These are phyloP conservation scores for Aspergillus sp. DNA, from an alignment of 2,329 filamentous ascomycete species.

Conservation along the genomic window DNA sequence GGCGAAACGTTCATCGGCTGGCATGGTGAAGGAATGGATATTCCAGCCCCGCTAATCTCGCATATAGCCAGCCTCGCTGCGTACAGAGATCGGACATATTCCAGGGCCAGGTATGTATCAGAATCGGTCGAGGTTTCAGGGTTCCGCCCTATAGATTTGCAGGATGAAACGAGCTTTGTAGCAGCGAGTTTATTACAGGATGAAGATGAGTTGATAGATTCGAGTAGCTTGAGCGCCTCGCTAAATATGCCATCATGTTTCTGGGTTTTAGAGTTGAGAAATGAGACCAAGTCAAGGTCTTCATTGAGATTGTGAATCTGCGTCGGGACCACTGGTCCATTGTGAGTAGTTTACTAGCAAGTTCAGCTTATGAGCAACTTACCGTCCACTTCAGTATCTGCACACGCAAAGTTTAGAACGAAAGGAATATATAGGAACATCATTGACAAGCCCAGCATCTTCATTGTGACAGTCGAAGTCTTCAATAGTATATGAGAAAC, in stretches of 20 bases:
- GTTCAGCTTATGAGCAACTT: neutral
- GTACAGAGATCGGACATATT: slow-evolving; percentile 56
- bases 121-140: slow-evolving; percentile 20
- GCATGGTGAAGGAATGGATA: slow-evolving; percentile 53
- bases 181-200: slow-evolving; percentile 56
- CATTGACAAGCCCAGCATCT: too few species aligned
- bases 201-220: slow-evolving; percentile 46
- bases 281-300: slow-evolving; percentile 28
- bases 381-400: neutral
- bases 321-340: slow-evolving; percentile 3
- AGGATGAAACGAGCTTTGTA: slow-evolving; percentile 53
- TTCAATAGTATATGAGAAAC: neutral
- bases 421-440: neutral
- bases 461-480: neutral
- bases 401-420: neutral
- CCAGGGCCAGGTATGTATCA: slow-evolving; percentile 35
- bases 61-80: slow-evolving; percentile 64
- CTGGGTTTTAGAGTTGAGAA: slow-evolving; percentile 23
- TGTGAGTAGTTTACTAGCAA: neutral
- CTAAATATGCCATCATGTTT: slow-evolving; percentile 39
- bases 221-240: slow-evolving; percentile 45
- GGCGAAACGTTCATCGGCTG: slow-evolving; percentile 46
- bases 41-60: slow-evolving; percentile 56
- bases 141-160: slow-evolving; percentile 48
- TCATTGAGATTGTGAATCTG: slow-evolving; percentile 11